Evolutionary conservation across 768 basidiomycete species (phyloP).

Genomic region (Lentinula sp.): DNA sequence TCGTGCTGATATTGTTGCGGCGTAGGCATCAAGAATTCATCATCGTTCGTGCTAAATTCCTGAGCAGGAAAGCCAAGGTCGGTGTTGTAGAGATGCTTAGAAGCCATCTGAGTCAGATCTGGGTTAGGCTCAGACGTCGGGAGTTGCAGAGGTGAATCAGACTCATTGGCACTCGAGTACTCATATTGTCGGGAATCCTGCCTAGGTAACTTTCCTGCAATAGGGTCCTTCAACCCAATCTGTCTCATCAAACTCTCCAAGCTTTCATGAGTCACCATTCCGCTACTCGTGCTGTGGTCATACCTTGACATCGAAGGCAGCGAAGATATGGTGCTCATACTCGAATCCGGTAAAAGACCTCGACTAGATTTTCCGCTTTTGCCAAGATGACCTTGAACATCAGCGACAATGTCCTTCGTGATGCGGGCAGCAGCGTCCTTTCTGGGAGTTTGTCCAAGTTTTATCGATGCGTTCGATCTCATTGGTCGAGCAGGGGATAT

Average conservation of each 20-base stretch:
- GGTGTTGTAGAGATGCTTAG: not conserved
- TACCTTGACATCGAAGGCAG: slow-evolving; percentile 73
- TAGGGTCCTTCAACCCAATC: slow-evolving; percentile 41
- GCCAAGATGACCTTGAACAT: slow-evolving; percentile 37
- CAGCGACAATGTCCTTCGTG: slow-evolving; percentile 54
- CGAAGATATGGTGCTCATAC: slow-evolving; percentile 61
- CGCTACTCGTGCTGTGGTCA: slow-evolving; percentile 38
- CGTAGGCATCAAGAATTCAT: slow-evolving; percentile 2
- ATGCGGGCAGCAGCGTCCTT: slow-evolving; percentile 70
- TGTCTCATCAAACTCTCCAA: slow-evolving; percentile 68
- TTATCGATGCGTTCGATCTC: slow-evolving; percentile 38
- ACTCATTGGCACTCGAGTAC: not conserved
- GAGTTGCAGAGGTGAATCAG: not conserved
- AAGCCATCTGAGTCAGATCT: not conserved
- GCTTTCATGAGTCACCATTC: slow-evolving; percentile 47
- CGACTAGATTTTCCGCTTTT: not conserved
- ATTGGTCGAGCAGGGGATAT: slow-evolving; percentile 53
- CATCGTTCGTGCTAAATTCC: not conserved
- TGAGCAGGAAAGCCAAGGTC: not conserved
- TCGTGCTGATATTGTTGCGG: slow-evolving; percentile 2
- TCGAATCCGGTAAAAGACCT: slow-evolving; percentile 37
- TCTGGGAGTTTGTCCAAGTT: slow-evolving; percentile 58
- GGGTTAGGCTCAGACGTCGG: not conserved
- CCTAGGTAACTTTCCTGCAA: not conserved
- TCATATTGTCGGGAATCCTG: not conserved